A percentile compares a stretch with the other conserved stretches of the same genome.
phyloP scores from a whole-genome alignment of 2,329 filamentous ascomycete genomes.

The Aureobasidium sp. region DNA sequence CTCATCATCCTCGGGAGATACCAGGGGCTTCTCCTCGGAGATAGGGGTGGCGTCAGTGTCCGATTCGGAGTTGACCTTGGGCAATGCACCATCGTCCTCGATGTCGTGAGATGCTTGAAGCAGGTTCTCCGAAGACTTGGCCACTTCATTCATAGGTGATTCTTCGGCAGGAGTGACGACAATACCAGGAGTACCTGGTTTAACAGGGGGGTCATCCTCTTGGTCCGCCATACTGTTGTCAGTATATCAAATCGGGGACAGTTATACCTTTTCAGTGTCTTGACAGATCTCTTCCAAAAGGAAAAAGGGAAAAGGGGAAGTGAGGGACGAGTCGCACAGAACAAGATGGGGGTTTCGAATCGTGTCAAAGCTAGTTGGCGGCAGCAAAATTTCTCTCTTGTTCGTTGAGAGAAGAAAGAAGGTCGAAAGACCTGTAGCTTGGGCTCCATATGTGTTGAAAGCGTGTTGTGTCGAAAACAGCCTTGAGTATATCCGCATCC shows the following conservation, averaged over 20 bases:
- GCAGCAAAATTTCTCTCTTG: neutral
- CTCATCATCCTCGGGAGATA: slow-evolving; percentile 10
- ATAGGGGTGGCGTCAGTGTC: neutral
- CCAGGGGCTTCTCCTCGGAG: neutral
- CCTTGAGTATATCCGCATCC: slow-evolving; percentile 4
- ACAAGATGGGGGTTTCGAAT: neutral
- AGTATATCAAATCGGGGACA: neutral
- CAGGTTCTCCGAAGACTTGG: neutral
- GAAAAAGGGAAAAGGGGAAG: neutral
- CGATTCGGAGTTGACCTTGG: neutral
- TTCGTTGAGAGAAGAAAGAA: slow-evolving; percentile 9
- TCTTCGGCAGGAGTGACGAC: neutral
- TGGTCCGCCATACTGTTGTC: slow-evolving; percentile 9
- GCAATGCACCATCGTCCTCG: slow-evolving; percentile 9
- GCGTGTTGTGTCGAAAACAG: slow-evolving; percentile 13
- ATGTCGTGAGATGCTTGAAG: neutral
- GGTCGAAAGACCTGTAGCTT: slow-evolving; percentile 1
- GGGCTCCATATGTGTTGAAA: slow-evolving; percentile 4
- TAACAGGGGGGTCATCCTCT: neutral
- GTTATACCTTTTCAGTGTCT: slow-evolving; percentile 6
- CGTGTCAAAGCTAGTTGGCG: neutral
- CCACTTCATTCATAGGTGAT: neutral
- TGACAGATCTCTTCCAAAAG: neutral
- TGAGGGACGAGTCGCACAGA: neutral
- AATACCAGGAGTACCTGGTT: neutral